phyloP scores from a whole-genome alignment of 2,329 filamentous ascomycete species.

The Ophiostoma montium region DNA sequence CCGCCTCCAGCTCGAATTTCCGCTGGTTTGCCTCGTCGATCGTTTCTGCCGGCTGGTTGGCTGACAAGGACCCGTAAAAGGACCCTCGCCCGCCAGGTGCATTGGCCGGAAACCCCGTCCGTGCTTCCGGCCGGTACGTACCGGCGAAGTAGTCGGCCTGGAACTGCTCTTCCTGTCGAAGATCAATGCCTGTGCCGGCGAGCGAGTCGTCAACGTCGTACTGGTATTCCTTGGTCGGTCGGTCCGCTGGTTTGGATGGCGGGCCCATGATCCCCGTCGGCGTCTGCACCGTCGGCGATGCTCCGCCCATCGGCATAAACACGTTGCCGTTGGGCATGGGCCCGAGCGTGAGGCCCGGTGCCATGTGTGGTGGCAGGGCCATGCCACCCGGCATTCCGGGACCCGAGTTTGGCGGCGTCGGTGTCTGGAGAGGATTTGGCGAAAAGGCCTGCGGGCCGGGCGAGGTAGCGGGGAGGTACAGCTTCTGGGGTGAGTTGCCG shows the following conservation, averaged over 20 bases:
- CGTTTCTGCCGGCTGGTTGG: slow-evolving; percentile 45
- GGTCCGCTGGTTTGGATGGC: slow-evolving; percentile 47
- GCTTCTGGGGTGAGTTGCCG: slow-evolving; percentile 5
- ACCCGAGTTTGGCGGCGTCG: slow-evolving; percentile 8
- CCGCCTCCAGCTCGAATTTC: slow-evolving; percentile 49
- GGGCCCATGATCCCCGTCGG: slow-evolving; percentile 31
- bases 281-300: slow-evolving; percentile 6
- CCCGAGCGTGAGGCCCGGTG: background rate
- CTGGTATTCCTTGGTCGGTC: slow-evolving; percentile 45
- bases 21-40: slow-evolving; percentile 38
- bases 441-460: slow-evolving; percentile 6
- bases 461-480: slow-evolving; percentile 3
- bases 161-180: slow-evolving; percentile 74
- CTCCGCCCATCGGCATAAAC: slow-evolving; percentile 6
- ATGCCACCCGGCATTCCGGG: slow-evolving; percentile 9
- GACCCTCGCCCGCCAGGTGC: slow-evolving; percentile 38
- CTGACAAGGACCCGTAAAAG: slow-evolving; percentile 51
- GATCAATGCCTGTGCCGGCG: slow-evolving; percentile 71
- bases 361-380: slow-evolving; percentile 6
- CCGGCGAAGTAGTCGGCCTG: slow-evolving; percentile 53
- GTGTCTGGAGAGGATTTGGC: slow-evolving; percentile 5
- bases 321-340: slow-evolving; percentile 1
- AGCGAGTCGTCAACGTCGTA: slow-evolving; percentile 76
- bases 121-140: slow-evolving; percentile 27
- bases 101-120: slow-evolving; percentile 41